Base-by-base conservation (phyloP, 2,329 filamentous ascomycete species). In the Xylariales sp. region DNA sequence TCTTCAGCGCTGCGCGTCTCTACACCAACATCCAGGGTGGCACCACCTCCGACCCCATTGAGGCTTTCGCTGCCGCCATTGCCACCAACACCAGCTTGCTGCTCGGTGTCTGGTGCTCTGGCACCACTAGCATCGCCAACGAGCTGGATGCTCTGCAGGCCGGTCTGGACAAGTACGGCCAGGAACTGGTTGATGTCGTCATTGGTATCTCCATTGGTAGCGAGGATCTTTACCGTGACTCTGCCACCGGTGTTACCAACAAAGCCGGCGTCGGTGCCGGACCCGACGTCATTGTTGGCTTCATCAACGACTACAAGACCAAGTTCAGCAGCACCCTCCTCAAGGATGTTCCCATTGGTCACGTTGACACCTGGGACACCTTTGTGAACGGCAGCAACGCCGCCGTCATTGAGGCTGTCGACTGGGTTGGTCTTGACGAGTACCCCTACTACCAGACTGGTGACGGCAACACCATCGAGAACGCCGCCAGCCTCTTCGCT, bases 61-160 rank as follows among this genome's bases (percentile, higher is more conserved):
- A 88, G 68, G 89, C 89, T 29, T 78, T 91, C 65, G 85, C 88
- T 65, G 81, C 81, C 24, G 81, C 81, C 51, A 67, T 82, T 31
- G 64, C 69, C 42, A 79, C 77, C 44, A 67, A 78, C 29, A 79
- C 76, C 14, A 63, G 72, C 46, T 63, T 85, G 30, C 74, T 85
- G 24, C 77, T 82, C 36, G 81, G 81, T 45, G 65, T 84, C 53
- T 85, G 81, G 81, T 60, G 72, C 33, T 74, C 72, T 14, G 74
- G 74, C 48, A 66, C 65, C 30, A 59, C 60, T 38, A 75, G 69
- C 57, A 83, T 74, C 56, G 62, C 70, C 46, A 68, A 70, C 36
- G 81, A 85, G 68, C 73, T 83, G 53, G 66, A 52, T 46, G 81
- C 80, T 14, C 65, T 85, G 28, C 63, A 76, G 52, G 61, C 67